Base-by-base conservation (phyloP, 768 basidiomycete species). In the Serendipita indica region DNA sequence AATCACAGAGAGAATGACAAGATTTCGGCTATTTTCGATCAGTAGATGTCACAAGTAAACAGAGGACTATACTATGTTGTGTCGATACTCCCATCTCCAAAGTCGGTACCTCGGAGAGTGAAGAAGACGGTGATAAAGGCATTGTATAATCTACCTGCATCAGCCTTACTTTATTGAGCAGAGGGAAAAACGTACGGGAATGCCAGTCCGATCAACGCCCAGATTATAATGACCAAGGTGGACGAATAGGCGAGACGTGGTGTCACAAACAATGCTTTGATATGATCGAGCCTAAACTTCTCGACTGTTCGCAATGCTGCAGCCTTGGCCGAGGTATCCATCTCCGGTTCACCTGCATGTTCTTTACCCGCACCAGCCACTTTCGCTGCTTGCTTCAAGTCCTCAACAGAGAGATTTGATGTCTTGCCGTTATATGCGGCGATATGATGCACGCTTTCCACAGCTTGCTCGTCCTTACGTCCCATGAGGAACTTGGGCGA, bases 401-500 rank as follows among this genome's bases (percentile, higher is more conserved):
- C 72, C 33, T 81, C 78, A 14, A 83, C 58, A 7, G 74, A 77
- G 39, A 86, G 68, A 59, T 41, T 68, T 54, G 71, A 75, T 32
- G 67, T 72, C 61, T 64, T 79, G 2, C 79, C 75, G 62, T 88
- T 88, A 61, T 78, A 75, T 25, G 69, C 66, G 2, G 85, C 86
- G 5, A 88, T 74, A 28, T 73, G 72, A 58, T 82, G 80, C 18
- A 87, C 70, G 56, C 84, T 70, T 18, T 77, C 75, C 3, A 85
- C 79, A 0, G 84, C 86, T 18, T 75, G 70, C 20, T 73, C 75
- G 62, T 85, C 84, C 35, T 70, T 68, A 60, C 79, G 77, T 5
- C 82, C 80, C 73, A 86, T 81, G 39, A 84, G 77, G 65, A 77
- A 87, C 61, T 83, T 81, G 1, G 85, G 86, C 60, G 79, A 81